phyloP scores from a whole-genome alignment of 306 rosid species.

The Ormosia semicastrata region DNA sequence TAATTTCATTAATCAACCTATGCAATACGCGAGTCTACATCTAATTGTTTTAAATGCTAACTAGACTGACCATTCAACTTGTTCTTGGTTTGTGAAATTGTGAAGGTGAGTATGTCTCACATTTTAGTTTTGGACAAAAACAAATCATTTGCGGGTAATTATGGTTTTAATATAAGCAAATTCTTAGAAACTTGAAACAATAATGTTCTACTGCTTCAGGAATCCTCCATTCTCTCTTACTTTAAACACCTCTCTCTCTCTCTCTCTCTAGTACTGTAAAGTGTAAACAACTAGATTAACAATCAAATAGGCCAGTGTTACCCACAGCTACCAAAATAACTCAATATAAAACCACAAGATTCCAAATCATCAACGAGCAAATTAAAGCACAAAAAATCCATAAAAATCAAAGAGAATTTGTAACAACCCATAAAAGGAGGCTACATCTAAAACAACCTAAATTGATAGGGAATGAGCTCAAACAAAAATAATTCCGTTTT shows the following conservation, averaged over 20 bases:
- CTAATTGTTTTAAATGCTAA: too few relatives aligned
- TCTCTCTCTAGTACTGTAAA: background rate
- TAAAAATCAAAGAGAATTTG: background rate
- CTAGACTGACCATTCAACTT: too few relatives aligned
- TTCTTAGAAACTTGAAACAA: background rate
- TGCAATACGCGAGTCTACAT: too few relatives aligned
- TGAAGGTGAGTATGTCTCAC: too few relatives aligned
- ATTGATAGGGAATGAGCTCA: conserved; percentile 2
- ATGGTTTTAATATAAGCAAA: background rate
- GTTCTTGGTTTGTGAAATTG: too few relatives aligned
- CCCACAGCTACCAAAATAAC: background rate
- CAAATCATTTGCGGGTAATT: background rate
- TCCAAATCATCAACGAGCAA: background rate
- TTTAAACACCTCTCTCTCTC: background rate
- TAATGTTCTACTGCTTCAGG: background rate
- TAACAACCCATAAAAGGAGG: conserved; percentile 6
- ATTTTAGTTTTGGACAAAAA: too few relatives aligned
- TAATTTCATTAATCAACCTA: too few relatives aligned
- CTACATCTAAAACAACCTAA: background rate
- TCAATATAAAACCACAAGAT: background rate
- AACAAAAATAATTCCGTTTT: conserved; percentile 63
- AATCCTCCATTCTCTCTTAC: background rate
- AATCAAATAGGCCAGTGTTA: background rate
- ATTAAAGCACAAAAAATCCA: background rate
- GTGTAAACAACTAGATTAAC: background rate